A percentile compares a stretch with the other conserved stretches of the same genome.
Conservation (phyloP, 2,329 filamentous ascomycete genomes). For the Cladosporium austrohemisphaericum region DNA sequence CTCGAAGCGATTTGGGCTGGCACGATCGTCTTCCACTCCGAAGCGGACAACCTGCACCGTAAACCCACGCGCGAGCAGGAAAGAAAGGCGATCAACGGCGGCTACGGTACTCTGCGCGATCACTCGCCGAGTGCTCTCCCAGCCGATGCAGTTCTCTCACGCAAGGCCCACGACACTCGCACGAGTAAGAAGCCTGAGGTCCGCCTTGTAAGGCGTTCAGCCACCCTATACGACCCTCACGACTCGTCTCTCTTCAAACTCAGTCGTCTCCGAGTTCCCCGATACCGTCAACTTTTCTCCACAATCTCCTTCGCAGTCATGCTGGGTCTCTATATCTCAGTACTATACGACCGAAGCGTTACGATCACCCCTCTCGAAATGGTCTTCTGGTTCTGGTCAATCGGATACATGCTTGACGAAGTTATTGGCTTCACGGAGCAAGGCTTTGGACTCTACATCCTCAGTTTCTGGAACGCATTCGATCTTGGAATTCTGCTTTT, state of each 20-base stretch:
- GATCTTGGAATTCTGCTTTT: slow-evolving; percentile 85
- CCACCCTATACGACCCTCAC: slow-evolving; percentile 82
- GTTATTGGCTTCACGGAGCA: slow-evolving; percentile 95
- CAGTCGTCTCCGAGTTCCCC: slow-evolving; percentile 82
- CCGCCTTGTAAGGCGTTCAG: slow-evolving; percentile 61
- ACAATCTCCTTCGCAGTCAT: slow-evolving; percentile 82
- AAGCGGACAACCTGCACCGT: slow-evolving; percentile 79
- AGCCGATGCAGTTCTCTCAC: slow-evolving; percentile 29
- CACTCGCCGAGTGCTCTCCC: slow-evolving; percentile 27
- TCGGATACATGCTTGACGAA: slow-evolving; percentile 94
- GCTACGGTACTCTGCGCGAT: slow-evolving; percentile 40
- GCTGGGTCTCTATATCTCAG: slow-evolving; percentile 78
- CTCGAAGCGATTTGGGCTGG: slow-evolving; percentile 97
- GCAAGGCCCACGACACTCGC: slow-evolving; percentile 26
- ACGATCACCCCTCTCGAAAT: slow-evolving; percentile 81
- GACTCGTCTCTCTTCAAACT: slow-evolving; percentile 90
- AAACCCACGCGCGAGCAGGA: slow-evolving; percentile 34
- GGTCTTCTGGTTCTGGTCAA: slow-evolving; percentile 96
- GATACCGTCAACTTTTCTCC: slow-evolving; percentile 86
- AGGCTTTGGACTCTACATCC: slow-evolving; percentile 91
- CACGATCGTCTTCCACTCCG: slow-evolving; percentile 88
- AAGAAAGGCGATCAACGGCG: slow-evolving; percentile 16
- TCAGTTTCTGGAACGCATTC: slow-evolving; percentile 97
- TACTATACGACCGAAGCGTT: slow-evolving; percentile 70
- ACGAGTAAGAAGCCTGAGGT: slow-evolving; percentile 23